Base-by-base conservation (phyloP, 2,329 filamentous ascomycete genomes). In the Beauveria pseudobassiana region DNA sequence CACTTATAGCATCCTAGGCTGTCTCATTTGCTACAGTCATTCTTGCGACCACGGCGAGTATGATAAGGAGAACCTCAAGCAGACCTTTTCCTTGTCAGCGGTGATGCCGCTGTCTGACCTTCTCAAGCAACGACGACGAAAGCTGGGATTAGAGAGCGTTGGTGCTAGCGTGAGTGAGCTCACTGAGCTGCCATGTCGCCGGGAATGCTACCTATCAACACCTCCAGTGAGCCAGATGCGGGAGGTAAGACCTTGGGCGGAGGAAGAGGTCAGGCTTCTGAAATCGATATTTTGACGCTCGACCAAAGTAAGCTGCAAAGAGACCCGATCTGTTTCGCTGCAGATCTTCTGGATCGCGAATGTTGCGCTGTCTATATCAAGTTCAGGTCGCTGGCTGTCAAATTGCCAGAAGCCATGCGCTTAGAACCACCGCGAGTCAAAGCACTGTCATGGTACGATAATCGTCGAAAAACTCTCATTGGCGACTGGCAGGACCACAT, bases 1-100 rank as follows among this genome's bases (percentile, higher is more conserved):
- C 54, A 85, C 81, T 1, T 84, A 85, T 67, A 78, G 78, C 38
- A 76, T 82, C 10, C 75, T 86, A 18, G 81, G 80, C 14, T 86
- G 83, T 65, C 71, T 84, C n/a, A 79, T 85, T 57, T 86, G 83
- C 70, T 82, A 78, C 67, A 81, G 81, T 56, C 80, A 85, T 68
- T 84, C 82, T 14, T 86, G 83, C 63, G 83, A 86, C 67, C 83
- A 86, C 64, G 83, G 83, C 51, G 82, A 85, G 59, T 85, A 84
- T 57, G 80, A 83, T 60, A 79, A 80, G 56, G 81, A 72, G 52
- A 78, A 78, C 51, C 69, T 82, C 63, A 81, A 83, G 66, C 77
- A 80, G 40, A 80, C 78, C 3, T 82, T 85, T 66, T 82, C 81
- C 3, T 73, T 84, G 20, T 45, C 45, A 6, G 42, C 38, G 12